Evolutionary conservation across 805 yeast genomes (phyloP).

Genomic region (Suhomyces sp.): DNA sequence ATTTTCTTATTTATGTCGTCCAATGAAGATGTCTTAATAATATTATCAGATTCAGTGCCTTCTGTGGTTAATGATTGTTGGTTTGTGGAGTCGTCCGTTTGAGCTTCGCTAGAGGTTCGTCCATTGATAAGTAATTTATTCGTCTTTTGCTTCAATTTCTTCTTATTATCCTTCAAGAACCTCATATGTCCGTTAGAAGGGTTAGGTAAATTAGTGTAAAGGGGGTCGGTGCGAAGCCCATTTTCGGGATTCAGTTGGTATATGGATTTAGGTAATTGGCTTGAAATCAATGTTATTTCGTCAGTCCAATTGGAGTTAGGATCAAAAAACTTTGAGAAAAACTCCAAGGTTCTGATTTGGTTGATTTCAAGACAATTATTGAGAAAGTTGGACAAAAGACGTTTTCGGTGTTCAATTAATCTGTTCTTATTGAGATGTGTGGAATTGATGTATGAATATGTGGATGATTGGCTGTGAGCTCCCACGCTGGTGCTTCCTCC

Average conservation of each 20-base stretch:
- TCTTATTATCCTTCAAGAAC: conserved; percentile 32
- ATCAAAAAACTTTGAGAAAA: conserved; percentile 77
- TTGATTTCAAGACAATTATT: conserved; percentile 66
- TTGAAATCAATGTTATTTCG: conserved; percentile 41
- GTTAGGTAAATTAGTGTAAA: conserved; percentile 35
- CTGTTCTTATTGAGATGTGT: conserved; percentile 37
- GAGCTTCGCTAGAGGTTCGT: not conserved
- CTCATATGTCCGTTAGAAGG: conserved; percentile 31
- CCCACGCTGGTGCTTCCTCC: not conserved
- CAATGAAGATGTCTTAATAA: conserved; percentile 40
- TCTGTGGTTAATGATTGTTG: not conserved
- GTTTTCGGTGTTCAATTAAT: conserved; percentile 46
- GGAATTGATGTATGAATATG: conserved; percentile 39
- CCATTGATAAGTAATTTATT: conserved; percentile 15
- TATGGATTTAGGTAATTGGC: conserved; percentile 41
- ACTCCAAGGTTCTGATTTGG: conserved; percentile 55
- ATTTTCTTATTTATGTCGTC: conserved; percentile 59
- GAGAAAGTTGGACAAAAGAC: conserved; percentile 69
- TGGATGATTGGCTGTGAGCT: conserved; percentile 1
- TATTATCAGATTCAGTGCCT: conserved; percentile 10
- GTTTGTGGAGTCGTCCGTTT: not conserved
- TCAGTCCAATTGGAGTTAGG: conserved; percentile 86
- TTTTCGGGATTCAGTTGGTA: conserved; percentile 47
- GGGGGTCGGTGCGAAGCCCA: conserved; percentile 36
- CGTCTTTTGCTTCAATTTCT: conserved; percentile 25